Percentiles rank a stretch among this genome's conserved stretches.
These are phyloP conservation scores for Microcyclospora pomicola DNA, from an alignment of 2,329 filamentous ascomycete genomes.

Conservation along the genomic window DNA sequence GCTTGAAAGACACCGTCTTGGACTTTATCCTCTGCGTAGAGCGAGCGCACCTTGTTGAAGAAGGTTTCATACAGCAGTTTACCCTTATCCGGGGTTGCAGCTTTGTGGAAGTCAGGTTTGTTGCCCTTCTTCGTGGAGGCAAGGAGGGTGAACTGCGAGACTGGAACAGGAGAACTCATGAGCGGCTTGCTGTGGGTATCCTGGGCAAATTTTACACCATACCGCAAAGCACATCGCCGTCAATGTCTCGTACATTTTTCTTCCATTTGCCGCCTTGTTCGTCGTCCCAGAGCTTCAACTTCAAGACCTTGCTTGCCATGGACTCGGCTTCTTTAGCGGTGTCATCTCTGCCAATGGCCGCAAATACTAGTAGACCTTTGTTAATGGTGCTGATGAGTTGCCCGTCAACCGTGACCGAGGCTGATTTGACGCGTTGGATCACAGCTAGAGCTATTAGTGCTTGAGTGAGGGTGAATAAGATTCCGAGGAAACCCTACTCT, in stretches of 20 bases:
- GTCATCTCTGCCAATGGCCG: constrained; percentile 80
- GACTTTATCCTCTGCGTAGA: constrained; percentile 61
- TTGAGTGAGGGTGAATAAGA: no score
- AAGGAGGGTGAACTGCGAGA: constrained; percentile 91
- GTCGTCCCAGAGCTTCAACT: constrained; percentile 85
- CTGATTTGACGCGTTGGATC: constrained; percentile 83
- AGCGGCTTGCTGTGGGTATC: constrained; percentile 1
- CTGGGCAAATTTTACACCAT: constrained; percentile 21
- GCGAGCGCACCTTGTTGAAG: constrained; percentile 56
- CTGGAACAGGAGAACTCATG: constrained; percentile 32
- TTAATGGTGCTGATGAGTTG: constrained; percentile 83
- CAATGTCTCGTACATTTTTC: constrained; percentile 71
- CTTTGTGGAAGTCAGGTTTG: constrained; percentile 89
- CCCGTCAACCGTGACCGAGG: constrained; percentile 88
- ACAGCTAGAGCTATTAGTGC: constrained; percentile 47
- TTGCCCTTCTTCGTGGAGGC: constrained; percentile 90
- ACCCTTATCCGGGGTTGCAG: constrained; percentile 64
- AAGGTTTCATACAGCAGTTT: constrained; percentile 74
- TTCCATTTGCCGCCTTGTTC: constrained; percentile 78
- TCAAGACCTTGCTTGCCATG: constrained; percentile 73
- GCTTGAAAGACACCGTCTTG: constrained; percentile 96
- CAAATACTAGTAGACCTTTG: constrained; percentile 78
- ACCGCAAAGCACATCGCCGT: constrained; percentile 91
- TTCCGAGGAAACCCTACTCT: constrained; percentile 21
- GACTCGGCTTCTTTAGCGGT: constrained; percentile 76